phyloP scores from a whole-genome alignment of 225 moss, liverwort and hornwort genomes.

The Anthoceros angustus region DNA sequence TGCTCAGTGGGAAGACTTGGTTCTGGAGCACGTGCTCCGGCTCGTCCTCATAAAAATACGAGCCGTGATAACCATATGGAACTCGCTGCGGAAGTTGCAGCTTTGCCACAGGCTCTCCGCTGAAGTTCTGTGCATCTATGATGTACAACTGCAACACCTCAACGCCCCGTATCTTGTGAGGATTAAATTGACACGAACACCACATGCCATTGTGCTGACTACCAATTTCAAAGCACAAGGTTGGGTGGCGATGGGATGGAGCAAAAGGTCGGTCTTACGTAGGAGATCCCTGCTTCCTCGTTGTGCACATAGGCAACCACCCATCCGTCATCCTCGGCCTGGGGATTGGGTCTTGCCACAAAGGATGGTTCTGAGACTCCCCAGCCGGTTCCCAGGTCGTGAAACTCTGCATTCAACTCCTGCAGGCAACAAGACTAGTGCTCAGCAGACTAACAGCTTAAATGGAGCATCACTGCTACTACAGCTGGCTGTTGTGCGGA shows the following conservation, averaged over 20 bases:
- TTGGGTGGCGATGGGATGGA: too few relatives aligned
- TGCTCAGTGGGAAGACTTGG: neutral
- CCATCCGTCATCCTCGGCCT: conserved; percentile 17
- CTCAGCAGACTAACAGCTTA: neutral
- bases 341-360: conserved; percentile 11
- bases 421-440: neutral
- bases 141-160: conserved; percentile 10
- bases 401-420: neutral
- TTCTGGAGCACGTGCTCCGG: neutral
- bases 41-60: conserved; percentile 4
- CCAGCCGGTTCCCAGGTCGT: conserved; percentile 7
- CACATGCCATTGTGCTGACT: neutral
- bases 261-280: conserved; percentile 6
- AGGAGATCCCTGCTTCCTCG: neutral
- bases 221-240: too few relatives aligned
- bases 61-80: conserved; percentile 19
- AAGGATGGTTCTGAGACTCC: conserved; percentile 11
- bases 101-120: conserved; percentile 9
- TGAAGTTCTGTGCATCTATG: conserved; percentile 14
- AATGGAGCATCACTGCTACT: neutral
- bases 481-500: neutral
- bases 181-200: neutral
- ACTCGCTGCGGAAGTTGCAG: conserved; percentile 14
- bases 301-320: conserved; percentile 9
- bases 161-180: neutral